Conservation (phyloP, 306 rosid genomes). For the Fragaria iinumae region DNA sequence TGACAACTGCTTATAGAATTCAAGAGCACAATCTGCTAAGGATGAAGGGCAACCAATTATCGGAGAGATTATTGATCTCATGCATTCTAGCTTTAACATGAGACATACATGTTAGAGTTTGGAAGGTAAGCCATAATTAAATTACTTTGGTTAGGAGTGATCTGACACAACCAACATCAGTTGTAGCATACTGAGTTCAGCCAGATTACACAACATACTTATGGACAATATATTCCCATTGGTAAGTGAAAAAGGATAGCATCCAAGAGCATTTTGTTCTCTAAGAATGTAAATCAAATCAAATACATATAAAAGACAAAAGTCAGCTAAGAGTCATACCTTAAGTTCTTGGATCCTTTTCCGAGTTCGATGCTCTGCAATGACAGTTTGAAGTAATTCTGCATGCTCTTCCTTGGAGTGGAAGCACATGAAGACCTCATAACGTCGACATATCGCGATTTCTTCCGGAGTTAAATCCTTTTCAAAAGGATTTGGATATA, state of each 20-base stretch:
- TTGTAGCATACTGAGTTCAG: no score
- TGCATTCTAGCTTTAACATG: background rate
- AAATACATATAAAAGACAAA: background rate
- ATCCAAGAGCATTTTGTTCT: slow-evolving; percentile 9
- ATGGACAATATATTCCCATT: background rate
- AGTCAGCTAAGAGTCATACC: slow-evolving; percentile 48
- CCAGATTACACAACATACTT: background rate
- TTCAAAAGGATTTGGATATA: slow-evolving; percentile 74
- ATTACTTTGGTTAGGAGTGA: background rate
- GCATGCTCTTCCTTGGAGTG: slow-evolving; percentile 84
- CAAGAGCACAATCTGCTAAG: slow-evolving; percentile 4
- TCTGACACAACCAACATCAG: background rate
- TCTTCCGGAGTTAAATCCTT: slow-evolving; percentile 77
- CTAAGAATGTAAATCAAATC: background rate
- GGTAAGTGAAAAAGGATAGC: background rate
- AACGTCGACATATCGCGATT: slow-evolving; percentile 63
- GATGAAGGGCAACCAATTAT: background rate
- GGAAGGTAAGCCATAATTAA: background rate
- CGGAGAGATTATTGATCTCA: background rate
- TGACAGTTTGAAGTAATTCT: slow-evolving; percentile 59
- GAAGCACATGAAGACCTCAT: slow-evolving; percentile 84
- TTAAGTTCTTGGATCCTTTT: slow-evolving; percentile 80
- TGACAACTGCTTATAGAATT: background rate
- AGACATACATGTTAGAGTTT: background rate
- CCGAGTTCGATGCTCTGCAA: slow-evolving; percentile 60